Base-by-base conservation (phyloP, 352 stramenopile species). In the Pythium utonaiense region DNA sequence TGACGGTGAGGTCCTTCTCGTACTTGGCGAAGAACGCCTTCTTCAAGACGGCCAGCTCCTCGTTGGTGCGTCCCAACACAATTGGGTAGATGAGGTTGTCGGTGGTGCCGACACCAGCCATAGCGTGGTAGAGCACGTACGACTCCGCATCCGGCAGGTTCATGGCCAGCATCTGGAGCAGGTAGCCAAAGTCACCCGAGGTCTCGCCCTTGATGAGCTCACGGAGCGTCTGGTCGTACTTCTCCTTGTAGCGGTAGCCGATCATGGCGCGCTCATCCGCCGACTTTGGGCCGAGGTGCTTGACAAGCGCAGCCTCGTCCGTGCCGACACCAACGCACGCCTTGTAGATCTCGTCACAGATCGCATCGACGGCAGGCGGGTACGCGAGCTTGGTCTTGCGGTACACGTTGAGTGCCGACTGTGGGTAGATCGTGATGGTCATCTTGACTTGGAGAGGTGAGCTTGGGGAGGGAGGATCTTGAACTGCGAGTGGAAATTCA, bases 181-280 rank as follows among this genome's bases (percentile, higher is more conserved):
- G 53, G 48, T 86, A 83, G 48, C 74, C 74, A 31, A 86, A 82
- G 58, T 80, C 64, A 0, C 80, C 80, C 51, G 77, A 88, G 25
- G 76, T 86, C 62, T 89, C 80, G 54, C 74, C 76, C 67, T 83
- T 82, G 62, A 89, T 53, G 17, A 83, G 58, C 12, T 88, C 76
- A 22, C 69, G 67, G 16, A 89, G 70, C 22, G 64, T 66, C 55
- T 77, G 66, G 30, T 69, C 64, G 62, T 86, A 73, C 42, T 79
- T 53, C 28, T 89, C 72, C 69, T 80, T 74, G 74, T 89, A 89
- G 55, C 75, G 75, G 25, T 75, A 60, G 21, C 64, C 67, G 52
- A 89, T 67, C 3, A 89, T 60, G 6, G 64, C 62, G 38, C 80
- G 80, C 27, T 86, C 73, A 33, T 77, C 71, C 21, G 80, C 62